Evolutionary conservation across 2,329 filamentous ascomycete genomes (phyloP).

Genomic region (Hortaea sp.): DNA sequence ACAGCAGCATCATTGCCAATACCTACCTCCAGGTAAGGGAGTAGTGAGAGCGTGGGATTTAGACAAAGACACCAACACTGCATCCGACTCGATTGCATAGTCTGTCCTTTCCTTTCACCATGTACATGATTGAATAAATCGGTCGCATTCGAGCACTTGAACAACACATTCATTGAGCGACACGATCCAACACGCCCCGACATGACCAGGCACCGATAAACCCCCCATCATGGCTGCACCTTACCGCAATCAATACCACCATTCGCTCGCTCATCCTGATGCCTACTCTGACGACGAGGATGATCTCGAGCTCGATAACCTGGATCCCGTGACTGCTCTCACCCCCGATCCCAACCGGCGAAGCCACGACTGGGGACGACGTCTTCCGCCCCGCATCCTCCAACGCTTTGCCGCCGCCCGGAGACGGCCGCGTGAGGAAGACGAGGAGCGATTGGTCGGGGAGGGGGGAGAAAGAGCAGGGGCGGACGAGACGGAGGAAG

Average conservation of each 20-base stretch:
- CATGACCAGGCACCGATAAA: too few species aligned
- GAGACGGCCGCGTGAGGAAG: slow-evolving; percentile 39
- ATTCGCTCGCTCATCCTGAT: slow-evolving; percentile 49
- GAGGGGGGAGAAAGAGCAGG: not conserved
- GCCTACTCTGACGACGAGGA: slow-evolving; percentile 41
- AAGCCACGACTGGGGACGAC: slow-evolving; percentile 35
- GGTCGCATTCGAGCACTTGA: too few species aligned
- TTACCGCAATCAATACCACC: slow-evolving; percentile 16
- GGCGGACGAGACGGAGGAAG: not conserved
- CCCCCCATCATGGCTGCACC: not conserved
- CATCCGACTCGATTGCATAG: too few species aligned
- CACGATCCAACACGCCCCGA: too few species aligned
- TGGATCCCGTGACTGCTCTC: slow-evolving; percentile 47
- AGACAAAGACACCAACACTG: too few species aligned
- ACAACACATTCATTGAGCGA: too few species aligned
- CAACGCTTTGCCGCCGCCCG: slow-evolving; percentile 31
- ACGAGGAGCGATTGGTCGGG: slow-evolving; percentile 50
- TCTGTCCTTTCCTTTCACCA: too few species aligned
- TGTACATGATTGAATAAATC: too few species aligned
- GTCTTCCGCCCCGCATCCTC: slow-evolving; percentile 60
- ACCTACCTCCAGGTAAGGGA: too few species aligned
- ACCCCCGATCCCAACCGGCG: slow-evolving; percentile 6
- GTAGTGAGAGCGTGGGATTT: too few species aligned
- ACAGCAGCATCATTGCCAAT: too few species aligned
- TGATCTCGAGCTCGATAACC: slow-evolving; percentile 70